A percentile compares a stretch with the other conserved stretches of the same genome.
These are phyloP conservation scores for Kodamaea sp. DNA, from an alignment of 1,139 yeast species.

Conservation along the genomic window DNA sequence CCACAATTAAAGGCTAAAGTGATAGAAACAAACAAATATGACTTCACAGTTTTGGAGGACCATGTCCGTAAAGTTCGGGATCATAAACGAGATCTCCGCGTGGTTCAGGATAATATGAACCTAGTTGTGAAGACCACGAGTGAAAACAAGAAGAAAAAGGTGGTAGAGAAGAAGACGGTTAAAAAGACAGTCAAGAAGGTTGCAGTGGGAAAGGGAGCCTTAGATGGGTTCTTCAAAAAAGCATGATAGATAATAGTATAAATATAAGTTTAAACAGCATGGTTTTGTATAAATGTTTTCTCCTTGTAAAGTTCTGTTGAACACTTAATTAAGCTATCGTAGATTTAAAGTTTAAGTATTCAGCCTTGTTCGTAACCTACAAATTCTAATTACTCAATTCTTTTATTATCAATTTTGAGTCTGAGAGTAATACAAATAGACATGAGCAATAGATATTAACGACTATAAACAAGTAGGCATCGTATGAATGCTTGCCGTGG, in stretches of 20 bases:
- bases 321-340: no score
- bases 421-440: no score
- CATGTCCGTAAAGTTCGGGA: conserved; percentile 30
- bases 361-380: no score
- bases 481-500: no score
- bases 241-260: conserved; percentile 16
- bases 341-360: no score
- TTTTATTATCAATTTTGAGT: no score
- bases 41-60: conserved; percentile 31
- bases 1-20: conserved; percentile 19
- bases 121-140: conserved; percentile 22
- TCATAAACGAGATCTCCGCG: conserved; percentile 28
- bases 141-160: conserved; percentile 19
- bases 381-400: no score
- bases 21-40: conserved; percentile 14
- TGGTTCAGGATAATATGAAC: conserved; percentile 40
- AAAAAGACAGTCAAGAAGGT: conserved; percentile 36
- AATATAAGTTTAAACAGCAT: no score
- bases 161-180: conserved; percentile 19
- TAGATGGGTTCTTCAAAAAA: conserved; percentile 59
- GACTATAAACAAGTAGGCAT: no score
- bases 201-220: conserved; percentile 59
- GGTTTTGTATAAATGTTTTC: no score
- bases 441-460: no score
- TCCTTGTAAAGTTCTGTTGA: no score